Evolutionary conservation across 108 stramenopile genomes (phyloP), one percentile per base, ranked within the genome.

Genomic region (Nitzschia sp.): DNA sequence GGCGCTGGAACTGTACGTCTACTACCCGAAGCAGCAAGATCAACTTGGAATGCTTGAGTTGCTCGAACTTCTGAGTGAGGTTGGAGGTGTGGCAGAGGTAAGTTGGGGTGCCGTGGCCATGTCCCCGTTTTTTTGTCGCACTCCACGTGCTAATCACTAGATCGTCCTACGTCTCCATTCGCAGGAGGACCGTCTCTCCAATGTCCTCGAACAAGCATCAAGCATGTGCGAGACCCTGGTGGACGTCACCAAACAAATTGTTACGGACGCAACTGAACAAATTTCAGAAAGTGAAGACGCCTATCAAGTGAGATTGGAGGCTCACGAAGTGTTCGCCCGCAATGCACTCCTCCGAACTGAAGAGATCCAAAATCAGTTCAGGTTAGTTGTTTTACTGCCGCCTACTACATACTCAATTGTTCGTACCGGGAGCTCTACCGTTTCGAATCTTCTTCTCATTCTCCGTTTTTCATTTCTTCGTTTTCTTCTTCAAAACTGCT

Each of bases 291-390:
- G 78, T 22, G 84, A 86, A 61, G 82, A 88, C 47, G 76, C 85
- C 44, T 90, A 93, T 59, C 84, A 84, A 45, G 86, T 93, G 60
- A 85, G 85, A 23, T 76, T 93, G 46, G 87, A 90, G 71, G 92
- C 89, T 1, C 89, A 90, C 59, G 71, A 83, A 28, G 53, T 87
- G 61, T 87, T 88, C 65, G 77, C 79, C 23, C 77, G 81, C 45
- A 80, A 78, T 45, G 87, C 83, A 11, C 48, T 85, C 47, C 57
- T 71, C 26, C 71, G 84, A 60, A 66, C 84, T n/a, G 85, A 86
- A 62, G 83, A 85, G 45, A 90, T 93, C 34, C 85, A 89, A 71
- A 77, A 85, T 62, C 85, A 89, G 64, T 93, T 93, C 50, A n/a
- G n/a, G n/a, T n/a, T n/a, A n/a, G n/a, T n/a, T n/a, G n/a, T n/a